phyloP scores from a whole-genome alignment of 2,329 filamentous ascomycete genomes.

The Didymellaceae sp. region DNA sequence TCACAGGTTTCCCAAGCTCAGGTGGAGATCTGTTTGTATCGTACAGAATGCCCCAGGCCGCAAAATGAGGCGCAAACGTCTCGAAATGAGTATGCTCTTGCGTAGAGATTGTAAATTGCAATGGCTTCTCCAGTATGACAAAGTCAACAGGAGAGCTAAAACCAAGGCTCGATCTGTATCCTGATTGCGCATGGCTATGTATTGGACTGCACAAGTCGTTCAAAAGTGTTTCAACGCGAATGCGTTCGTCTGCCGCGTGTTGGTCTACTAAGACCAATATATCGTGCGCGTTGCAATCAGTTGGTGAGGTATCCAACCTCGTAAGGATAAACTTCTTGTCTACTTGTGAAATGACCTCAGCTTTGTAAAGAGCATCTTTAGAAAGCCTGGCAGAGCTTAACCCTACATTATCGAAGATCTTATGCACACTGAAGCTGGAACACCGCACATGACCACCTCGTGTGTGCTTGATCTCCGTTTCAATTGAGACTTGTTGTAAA shows the following conservation, averaged over 20 bases:
- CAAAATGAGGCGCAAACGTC: constrained; percentile 64
- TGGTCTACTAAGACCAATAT: constrained; percentile 84
- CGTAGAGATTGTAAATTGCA: constrained; percentile 69
- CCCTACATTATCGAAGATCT: constrained; percentile 36
- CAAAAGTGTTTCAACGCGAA: constrained; percentile 78
- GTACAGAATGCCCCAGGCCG: constrained; percentile 76
- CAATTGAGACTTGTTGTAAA: constrained; percentile 18
- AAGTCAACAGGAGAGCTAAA: constrained; percentile 39
- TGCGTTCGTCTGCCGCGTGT: constrained; percentile 91
- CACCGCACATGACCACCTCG: constrained; percentile 14
- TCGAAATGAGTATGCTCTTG: constrained; percentile 67
- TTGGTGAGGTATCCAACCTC: constrained; percentile 54
- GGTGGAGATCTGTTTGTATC: constrained; percentile 47
- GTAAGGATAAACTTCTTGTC: constrained; percentile 88
- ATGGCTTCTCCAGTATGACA: constrained; percentile 54
- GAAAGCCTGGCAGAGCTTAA: constrained; percentile 57
- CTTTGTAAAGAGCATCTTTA: constrained; percentile 58
- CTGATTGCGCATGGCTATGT: background rate
- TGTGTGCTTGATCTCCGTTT: constrained; percentile 7
- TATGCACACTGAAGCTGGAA: constrained; percentile 21
- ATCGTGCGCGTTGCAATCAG: constrained; percentile 10
- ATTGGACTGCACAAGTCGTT: constrained; percentile 56
- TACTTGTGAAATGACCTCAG: constrained; percentile 78
- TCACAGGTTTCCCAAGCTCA: background rate
- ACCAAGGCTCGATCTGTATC: constrained; percentile 43